A percentile compares a stretch with the other conserved stretches of the same genome.
phyloP scores from a whole-genome alignment of 192 early-diverging fungal genomes.

The Backusella morwellensis region DNA sequence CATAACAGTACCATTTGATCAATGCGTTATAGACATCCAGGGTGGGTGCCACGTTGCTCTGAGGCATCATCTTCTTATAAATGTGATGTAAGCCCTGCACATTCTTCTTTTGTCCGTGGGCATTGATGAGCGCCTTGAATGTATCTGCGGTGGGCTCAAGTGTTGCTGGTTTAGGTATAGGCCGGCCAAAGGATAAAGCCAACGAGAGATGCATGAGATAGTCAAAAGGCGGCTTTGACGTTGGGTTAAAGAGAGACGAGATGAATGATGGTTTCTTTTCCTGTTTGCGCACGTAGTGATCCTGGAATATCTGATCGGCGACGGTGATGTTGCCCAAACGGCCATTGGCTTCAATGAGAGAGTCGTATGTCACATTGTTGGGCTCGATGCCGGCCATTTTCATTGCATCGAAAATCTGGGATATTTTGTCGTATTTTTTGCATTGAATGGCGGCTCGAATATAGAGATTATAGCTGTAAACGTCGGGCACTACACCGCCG shows the following conservation, averaged over 20 bases:
- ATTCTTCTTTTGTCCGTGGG: slow-evolving; percentile 32
- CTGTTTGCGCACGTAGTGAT: slow-evolving; percentile 3
- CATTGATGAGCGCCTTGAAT: slow-evolving; percentile 32
- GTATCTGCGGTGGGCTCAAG: slow-evolving; percentile 16
- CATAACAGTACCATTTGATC: slow-evolving; percentile 33
- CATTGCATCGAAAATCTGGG: slow-evolving; percentile 19
- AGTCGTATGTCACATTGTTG: slow-evolving; percentile 31
- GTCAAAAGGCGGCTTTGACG: neutral
- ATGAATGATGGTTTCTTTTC: neutral
- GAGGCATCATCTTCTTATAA: slow-evolving; percentile 35
- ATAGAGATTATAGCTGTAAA: slow-evolving; percentile 32
- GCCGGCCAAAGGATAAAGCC: neutral
- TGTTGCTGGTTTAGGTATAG: neutral
- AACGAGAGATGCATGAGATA: neutral
- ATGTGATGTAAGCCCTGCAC: slow-evolving; percentile 20
- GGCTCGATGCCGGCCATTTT: slow-evolving; percentile 13
- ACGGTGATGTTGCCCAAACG: slow-evolving; percentile 20
- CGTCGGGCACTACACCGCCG: slow-evolving; percentile 15
- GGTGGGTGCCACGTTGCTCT: slow-evolving; percentile 10
- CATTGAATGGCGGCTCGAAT: slow-evolving; percentile 31
- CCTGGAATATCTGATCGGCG: slow-evolving; percentile 25
- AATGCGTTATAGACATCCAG: slow-evolving; percentile 24
- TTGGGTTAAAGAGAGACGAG: neutral
- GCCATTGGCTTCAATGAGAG: slow-evolving; percentile 35
- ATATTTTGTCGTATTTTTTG: slow-evolving; percentile 15